Conservation (phyloP, 139 green algal species). For the Chlamydomonas incerta region DNA sequence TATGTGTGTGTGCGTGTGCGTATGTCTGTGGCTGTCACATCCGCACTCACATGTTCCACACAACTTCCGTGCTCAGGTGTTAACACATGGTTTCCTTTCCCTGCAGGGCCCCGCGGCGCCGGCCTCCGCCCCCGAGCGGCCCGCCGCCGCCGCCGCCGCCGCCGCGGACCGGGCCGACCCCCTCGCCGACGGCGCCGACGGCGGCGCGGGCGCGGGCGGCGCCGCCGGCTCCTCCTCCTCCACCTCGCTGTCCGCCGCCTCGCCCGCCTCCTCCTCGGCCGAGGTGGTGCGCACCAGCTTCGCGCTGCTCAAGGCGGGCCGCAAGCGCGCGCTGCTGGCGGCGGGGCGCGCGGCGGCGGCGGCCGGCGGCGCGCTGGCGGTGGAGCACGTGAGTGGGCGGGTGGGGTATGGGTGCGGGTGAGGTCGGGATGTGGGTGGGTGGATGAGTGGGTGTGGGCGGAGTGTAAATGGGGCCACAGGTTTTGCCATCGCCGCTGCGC, state of each 20-base stretch:
- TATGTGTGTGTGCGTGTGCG: too few relatives aligned
- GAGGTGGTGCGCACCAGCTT: constrained; percentile 76
- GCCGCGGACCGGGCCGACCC: not conserved
- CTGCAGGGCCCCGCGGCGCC: not conserved
- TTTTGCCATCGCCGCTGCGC: too few relatives aligned
- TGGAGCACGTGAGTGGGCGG: constrained; percentile 4
- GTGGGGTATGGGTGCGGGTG: not conserved
- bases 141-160: not conserved
- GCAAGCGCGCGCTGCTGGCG: constrained; percentile 44
- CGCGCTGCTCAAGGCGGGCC: constrained; percentile 69
- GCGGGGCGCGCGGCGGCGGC: not conserved
- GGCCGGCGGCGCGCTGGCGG: constrained; percentile 26
- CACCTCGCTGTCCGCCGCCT: not conserved
- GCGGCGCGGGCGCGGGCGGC: not conserved
- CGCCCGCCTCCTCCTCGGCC: not conserved
- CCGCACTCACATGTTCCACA: too few relatives aligned
- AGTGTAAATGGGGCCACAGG: too few relatives aligned
- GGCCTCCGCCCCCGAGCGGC: not conserved
- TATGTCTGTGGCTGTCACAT: too few relatives aligned
- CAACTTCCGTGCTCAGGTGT: too few relatives aligned
- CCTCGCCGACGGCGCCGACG: not conserved
- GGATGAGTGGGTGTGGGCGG: too few relatives aligned
- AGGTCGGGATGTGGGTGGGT: too few relatives aligned
- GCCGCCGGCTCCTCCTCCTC: not conserved
- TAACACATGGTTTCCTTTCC: too few relatives aligned